Conservation (phyloP, 257 asterid genomes). For the Eustoma russellianum region DNA sequence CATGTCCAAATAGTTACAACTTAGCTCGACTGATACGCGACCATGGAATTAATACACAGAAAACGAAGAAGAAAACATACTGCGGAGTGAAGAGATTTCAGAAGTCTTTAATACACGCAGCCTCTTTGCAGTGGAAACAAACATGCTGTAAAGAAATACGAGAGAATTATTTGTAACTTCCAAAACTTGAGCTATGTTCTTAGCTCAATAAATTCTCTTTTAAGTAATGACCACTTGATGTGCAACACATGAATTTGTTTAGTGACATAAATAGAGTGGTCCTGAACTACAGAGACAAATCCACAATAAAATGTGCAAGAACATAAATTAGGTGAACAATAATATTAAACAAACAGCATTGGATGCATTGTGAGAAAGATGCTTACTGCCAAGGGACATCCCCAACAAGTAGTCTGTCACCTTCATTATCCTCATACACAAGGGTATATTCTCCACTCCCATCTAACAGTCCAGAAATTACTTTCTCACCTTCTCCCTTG, state of each 20-base stretch:
- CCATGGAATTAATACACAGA: too few species aligned
- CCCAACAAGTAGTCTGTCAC: slow-evolving; percentile 97
- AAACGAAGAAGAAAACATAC: slow-evolving; percentile 34
- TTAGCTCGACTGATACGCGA: too few species aligned
- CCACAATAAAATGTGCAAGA: slow-evolving; percentile 6
- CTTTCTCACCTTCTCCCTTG: slow-evolving; percentile 34
- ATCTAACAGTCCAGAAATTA: slow-evolving; percentile 55
- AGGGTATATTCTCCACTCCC: slow-evolving; percentile 93
- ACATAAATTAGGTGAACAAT: slow-evolving; percentile 11
- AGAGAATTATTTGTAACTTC: background rate
- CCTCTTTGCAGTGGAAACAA: slow-evolving; percentile 75
- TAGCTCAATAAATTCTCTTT: too few species aligned
- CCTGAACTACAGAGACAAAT: background rate
- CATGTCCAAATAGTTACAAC: background rate
- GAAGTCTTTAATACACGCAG: slow-evolving; percentile 83
- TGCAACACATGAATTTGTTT: too few species aligned
- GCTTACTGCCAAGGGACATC: slow-evolving; percentile 99
- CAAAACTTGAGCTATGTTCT: background rate
- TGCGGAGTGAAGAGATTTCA: slow-evolving; percentile 46
- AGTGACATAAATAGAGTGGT: background rate
- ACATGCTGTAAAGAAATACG: slow-evolving; percentile 49
- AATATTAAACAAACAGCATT: slow-evolving; percentile 14
- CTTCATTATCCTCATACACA: slow-evolving; percentile 95
- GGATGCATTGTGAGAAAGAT: slow-evolving; percentile 24
- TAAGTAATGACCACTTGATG: too few species aligned